phyloP scores from a whole-genome alignment of 2,329 filamentous ascomycete genomes.

The Achaetomium macrosporum region DNA sequence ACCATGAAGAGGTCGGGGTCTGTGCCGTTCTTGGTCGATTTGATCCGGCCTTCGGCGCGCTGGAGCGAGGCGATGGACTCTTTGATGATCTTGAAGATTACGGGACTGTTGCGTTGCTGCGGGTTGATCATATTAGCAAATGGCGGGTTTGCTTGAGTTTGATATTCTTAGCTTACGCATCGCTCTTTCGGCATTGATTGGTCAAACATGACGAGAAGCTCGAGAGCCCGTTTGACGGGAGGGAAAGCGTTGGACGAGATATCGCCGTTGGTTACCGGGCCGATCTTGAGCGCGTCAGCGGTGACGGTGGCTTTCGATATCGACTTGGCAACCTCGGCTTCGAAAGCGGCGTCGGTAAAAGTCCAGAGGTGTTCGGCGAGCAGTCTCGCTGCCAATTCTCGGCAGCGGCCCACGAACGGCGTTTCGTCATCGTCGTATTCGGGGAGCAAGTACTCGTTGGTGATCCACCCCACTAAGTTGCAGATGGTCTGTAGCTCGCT shows the following conservation, averaged over 20 bases:
- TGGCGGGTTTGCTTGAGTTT: neutral
- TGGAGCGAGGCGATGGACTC: conserved; percentile 82
- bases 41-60: conserved; percentile 66
- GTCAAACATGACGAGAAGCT: conserved; percentile 57
- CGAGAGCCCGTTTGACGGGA: conserved; percentile 51
- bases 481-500: conserved; percentile 47
- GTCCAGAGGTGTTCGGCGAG: conserved; percentile 54
- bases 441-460: conserved; percentile 50
- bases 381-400: conserved; percentile 51
- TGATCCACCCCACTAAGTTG: conserved; percentile 52
- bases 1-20: conserved; percentile 90
- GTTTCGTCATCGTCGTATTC: conserved; percentile 53
- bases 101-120: conserved; percentile 49
- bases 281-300: conserved; percentile 46
- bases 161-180: conserved; percentile 41
- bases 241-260: conserved; percentile 54
- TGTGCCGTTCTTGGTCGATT: conserved; percentile 50
- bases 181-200: conserved; percentile 59
- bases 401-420: conserved; percentile 46
- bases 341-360: conserved; percentile 49
- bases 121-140: conserved; percentile 16
- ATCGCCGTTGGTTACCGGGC: conserved; percentile 41
- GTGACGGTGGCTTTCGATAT: conserved; percentile 45
- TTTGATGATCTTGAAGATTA: conserved; percentile 69
- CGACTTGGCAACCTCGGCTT: conserved; percentile 49